Evolutionary conservation across 2,329 filamentous ascomycete genomes (phyloP).

Genomic region (Fusarium heterosporum): DNA sequence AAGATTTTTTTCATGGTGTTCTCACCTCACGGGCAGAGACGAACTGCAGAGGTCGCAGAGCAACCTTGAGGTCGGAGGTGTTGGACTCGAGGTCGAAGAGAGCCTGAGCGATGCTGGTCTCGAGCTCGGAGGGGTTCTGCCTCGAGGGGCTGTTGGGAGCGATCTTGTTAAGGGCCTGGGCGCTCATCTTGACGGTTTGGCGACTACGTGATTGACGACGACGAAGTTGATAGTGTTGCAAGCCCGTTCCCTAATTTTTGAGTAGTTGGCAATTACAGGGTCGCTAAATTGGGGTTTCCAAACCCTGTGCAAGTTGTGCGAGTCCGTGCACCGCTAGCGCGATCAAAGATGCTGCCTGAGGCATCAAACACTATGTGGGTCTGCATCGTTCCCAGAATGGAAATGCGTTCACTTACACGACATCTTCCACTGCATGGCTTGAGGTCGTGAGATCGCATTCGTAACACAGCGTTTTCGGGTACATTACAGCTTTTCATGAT

Average conservation of each 20-base stretch:
- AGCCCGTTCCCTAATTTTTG: conserved; percentile 48
- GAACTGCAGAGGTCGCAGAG: conserved; percentile 97
- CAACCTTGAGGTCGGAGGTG: conserved; percentile 96
- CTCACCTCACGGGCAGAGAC: conserved; percentile 99
- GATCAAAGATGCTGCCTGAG: conserved; percentile 38
- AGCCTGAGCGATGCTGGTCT: conserved; percentile 95
- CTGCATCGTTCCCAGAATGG: conserved; percentile 13
- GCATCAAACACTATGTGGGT: not conserved
- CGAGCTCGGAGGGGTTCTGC: conserved; percentile 96
- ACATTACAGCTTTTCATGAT: not conserved
- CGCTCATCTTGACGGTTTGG: conserved; percentile 68
- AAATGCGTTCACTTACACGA: conserved; percentile 20
- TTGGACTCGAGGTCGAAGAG: conserved; percentile 99
- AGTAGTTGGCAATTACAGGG: conserved; percentile 38
- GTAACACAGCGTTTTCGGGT: not conserved
- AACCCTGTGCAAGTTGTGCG: conserved; percentile 47
- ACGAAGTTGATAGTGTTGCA: conserved; percentile 43
- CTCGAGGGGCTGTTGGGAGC: conserved; percentile 96
- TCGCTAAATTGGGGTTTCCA: conserved; percentile 59
- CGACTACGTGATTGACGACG: conserved; percentile 50
- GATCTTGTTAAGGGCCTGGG: conserved; percentile 94
- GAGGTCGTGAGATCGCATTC: not conserved
- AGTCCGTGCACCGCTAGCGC: conserved; percentile 33
- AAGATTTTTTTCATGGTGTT: conserved; percentile 53
- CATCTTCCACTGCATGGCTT: conserved; percentile 9